These are phyloP conservation scores for Tagetes patula DNA, from an alignment of 129 eudicot species.

Conservation along the genomic window DNA sequence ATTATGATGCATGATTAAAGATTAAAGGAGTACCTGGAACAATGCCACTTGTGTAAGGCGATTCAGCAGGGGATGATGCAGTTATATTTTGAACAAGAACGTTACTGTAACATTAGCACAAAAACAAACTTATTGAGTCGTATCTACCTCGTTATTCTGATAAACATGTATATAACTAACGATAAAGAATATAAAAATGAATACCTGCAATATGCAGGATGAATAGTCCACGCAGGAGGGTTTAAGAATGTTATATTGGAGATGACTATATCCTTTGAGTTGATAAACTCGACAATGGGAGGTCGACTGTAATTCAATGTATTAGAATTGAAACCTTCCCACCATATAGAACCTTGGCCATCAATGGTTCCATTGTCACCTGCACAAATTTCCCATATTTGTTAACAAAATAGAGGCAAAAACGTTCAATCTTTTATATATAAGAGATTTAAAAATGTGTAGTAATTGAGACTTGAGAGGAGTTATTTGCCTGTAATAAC, in stretches of 20 bases:
- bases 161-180: not conserved
- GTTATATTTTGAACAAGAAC: constrained; percentile 81
- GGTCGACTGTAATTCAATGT: constrained; percentile 80
- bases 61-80: constrained; percentile 56
- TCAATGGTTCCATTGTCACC: constrained; percentile 90
- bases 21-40: constrained; percentile 65
- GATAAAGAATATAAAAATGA: not conserved
- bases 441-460: not conserved
- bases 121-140: constrained; percentile 12
- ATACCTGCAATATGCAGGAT: constrained; percentile 88
- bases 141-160: not conserved
- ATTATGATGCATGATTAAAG: not conserved
- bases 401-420: not conserved
- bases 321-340: constrained; percentile 60
- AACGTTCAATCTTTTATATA: not conserved
- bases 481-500: constrained; percentile 64
- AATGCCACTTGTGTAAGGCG: constrained; percentile 75
- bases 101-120: constrained; percentile 50
- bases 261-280: constrained; percentile 60
- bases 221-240: constrained; percentile 75
- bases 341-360: constrained; percentile 95
- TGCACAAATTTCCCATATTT: constrained; percentile 21
- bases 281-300: constrained; percentile 71
- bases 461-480: not conserved
- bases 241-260: constrained; percentile 85